A percentile compares a stretch with the other conserved stretches of the same genome.
These are phyloP conservation scores for Rhodotorula sp. DNA, from an alignment of 1,284 basidiomycete genomes.

Conservation along the genomic window DNA sequence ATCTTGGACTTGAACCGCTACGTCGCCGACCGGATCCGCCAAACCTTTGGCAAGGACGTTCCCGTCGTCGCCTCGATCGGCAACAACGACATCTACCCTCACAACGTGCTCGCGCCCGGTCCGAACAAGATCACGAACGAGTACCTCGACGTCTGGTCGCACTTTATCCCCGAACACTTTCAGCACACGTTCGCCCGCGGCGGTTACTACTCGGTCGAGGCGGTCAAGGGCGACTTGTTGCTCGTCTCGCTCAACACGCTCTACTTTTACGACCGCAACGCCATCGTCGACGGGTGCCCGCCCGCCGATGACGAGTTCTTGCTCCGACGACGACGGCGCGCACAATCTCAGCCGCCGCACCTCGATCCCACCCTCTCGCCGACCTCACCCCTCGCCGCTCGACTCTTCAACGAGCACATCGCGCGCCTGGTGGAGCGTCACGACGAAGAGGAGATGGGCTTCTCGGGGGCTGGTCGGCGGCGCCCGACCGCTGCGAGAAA, in stretches of 20 bases:
- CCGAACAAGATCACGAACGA: slow-evolving; percentile 64
- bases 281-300: slow-evolving; percentile 58
- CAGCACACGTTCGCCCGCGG: slow-evolving; percentile 60
- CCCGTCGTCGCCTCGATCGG: slow-evolving; percentile 82
- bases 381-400: slow-evolving; percentile 5
- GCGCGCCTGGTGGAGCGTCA: background rate
- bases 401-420: slow-evolving; percentile 3
- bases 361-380: background rate
- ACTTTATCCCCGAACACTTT: slow-evolving; percentile 78
- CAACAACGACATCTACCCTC: slow-evolving; percentile 50
- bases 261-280: slow-evolving; percentile 90
- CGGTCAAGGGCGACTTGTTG: slow-evolving; percentile 66
- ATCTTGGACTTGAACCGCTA: slow-evolving; percentile 74
- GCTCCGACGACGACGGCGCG: background rate
- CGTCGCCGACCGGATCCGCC: slow-evolving; percentile 68
- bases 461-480: too few relatives aligned
- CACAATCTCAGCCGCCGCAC: background rate
- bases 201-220: slow-evolving; percentile 79
- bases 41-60: slow-evolving; percentile 68
- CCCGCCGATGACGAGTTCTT: slow-evolving; percentile 11
- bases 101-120: slow-evolving; percentile 47
- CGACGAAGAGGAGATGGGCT: background rate
- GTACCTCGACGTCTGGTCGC: slow-evolving; percentile 74
- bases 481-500: too few relatives aligned
- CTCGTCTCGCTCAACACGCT: slow-evolving; percentile 87